Evolutionary conservation across 2,329 filamentous ascomycete genomes (phyloP), one percentile per base, ranked within the genome.

Genomic region (Ascochyta rabiei): DNA sequence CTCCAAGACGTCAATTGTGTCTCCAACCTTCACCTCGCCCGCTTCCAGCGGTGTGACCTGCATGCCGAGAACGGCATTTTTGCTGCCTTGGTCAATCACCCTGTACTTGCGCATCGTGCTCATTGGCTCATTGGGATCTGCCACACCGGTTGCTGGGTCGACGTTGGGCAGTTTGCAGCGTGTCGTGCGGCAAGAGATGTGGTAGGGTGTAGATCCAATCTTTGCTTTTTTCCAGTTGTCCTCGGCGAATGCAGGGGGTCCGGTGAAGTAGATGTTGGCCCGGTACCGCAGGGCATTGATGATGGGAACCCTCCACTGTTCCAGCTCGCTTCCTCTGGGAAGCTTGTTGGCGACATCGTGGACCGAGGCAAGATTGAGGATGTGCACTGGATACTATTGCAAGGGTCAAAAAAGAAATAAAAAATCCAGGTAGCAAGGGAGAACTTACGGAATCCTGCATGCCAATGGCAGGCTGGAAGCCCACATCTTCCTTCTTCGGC

Each of bases 111-210:
- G 77, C 55, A 89, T 75, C 0, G 86, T 84, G 48, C 75, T 77
- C 64, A 86, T 83, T 0, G 87, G 85, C 72, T 88, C 82, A 26
- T 74, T 74, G 0, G 61, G 61, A 66, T 88, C 84, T 19, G 80
- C 80, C 34, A 80, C 67, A n/a, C 83, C 89, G 6, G 79, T 86
- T 16, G 78, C 77, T 0, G 82, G 87, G 69, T 90, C 81, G 1
- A 90, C 86, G 62, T 91, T 91, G 18, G 88, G 88, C 62, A 91
- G 72, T 63, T 86, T 89, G 75, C 89, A 91, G 49, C 88, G 81
- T 0, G 86, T 84, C 0, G 87, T 89, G 26, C 87, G 83, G 64
- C 86, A 88, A 0, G 85, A 79, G 10, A 84, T 76, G 56, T 85
- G 79, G 52, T 82, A 83, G 13, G 78, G 77, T 2, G 58, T 34